Percentiles rank a stretch among this genome's conserved stretches.
These are phyloP conservation scores for Rhinocladiella mackenziei DNA, from an alignment of 2,329 filamentous ascomycete genomes.

Conservation along the genomic window DNA sequence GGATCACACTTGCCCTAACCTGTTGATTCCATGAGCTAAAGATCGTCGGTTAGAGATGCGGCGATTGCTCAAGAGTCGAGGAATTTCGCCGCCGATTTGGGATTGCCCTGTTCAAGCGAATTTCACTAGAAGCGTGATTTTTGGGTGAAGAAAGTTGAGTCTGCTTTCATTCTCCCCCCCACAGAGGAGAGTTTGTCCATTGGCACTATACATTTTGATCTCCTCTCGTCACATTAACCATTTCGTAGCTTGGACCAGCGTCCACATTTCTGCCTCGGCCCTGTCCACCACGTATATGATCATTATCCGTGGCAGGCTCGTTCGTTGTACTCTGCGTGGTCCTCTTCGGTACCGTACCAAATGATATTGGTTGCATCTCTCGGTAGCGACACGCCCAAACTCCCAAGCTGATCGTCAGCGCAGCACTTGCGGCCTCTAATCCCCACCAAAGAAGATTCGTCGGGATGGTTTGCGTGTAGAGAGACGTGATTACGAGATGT, in stretches of 20 bases:
- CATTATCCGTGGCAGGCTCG: slow-evolving; percentile 39
- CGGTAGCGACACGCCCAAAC: slow-evolving; percentile 90
- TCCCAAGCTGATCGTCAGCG: slow-evolving; percentile 65
- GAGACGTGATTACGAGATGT: slow-evolving; percentile 69
- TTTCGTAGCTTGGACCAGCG: slow-evolving; percentile 55
- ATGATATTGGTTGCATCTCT: slow-evolving; percentile 82
- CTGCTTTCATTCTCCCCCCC: neutral
- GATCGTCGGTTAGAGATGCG: too few species aligned
- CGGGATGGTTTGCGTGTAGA: slow-evolving; percentile 76
- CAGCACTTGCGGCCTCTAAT: slow-evolving; percentile 58
- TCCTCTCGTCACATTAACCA: slow-evolving; percentile 53
- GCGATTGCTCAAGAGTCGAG: too few species aligned
- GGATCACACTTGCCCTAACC: too few species aligned
- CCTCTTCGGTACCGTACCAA: slow-evolving; percentile 56
- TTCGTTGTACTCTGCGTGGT: slow-evolving; percentile 19
- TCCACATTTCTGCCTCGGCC: slow-evolving; percentile 30
- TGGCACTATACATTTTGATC: slow-evolving; percentile 22
- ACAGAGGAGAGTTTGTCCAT: neutral
- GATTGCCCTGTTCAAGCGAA: too few species aligned
- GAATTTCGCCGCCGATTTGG: too few species aligned
- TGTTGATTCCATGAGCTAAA: too few species aligned
- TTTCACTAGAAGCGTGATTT: too few species aligned
- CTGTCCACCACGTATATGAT: slow-evolving; percentile 25
- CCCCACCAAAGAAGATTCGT: slow-evolving; percentile 83
- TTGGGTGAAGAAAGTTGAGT: neutral